Percentiles rank a stretch among this genome's conserved stretches.
These are phyloP conservation scores for Colletotrichum neosansevieriae DNA, from an alignment of 2,329 filamentous ascomycete genomes.

Conservation along the genomic window DNA sequence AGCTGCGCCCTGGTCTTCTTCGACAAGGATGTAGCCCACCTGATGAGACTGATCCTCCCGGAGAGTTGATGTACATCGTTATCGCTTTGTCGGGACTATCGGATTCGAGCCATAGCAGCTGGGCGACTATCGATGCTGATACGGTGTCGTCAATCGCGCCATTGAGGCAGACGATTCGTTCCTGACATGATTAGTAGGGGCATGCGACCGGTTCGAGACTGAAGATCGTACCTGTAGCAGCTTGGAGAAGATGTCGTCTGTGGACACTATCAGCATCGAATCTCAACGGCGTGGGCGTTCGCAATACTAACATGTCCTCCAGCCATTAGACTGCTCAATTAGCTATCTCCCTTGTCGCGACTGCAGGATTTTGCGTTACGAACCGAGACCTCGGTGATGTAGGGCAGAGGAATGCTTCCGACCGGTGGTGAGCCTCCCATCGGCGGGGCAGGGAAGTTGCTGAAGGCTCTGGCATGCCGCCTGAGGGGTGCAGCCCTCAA, in stretches of 20 bases:
- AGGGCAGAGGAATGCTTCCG: constrained; percentile 67
- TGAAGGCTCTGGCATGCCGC: constrained; percentile 56
- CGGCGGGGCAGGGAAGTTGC: constrained; percentile 51
- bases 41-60: constrained; percentile 88
- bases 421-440: constrained; percentile 42
- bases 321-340: constrained; percentile 74
- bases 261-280: constrained; percentile 42
- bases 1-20: neutral
- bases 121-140: constrained; percentile 94
- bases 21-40: constrained; percentile 52
- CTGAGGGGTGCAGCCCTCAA: constrained; percentile 50
- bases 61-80: constrained; percentile 97
- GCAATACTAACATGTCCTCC: constrained; percentile 77
- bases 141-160: constrained; percentile 90
- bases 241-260: constrained; percentile 86
- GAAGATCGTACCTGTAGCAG: constrained; percentile 72
- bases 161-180: constrained; percentile 95
- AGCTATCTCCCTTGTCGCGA: constrained; percentile 40
- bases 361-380: constrained; percentile 37
- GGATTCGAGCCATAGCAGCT: constrained; percentile 97
- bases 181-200: constrained; percentile 59
- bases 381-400: constrained; percentile 69
- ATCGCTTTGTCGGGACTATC: constrained; percentile 96
- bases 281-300: constrained; percentile 13
- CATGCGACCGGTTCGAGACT: constrained; percentile 35